Evolutionary conservation across 2,329 filamentous ascomycete species (phyloP).

Genomic region (Beauveria medogensis): DNA sequence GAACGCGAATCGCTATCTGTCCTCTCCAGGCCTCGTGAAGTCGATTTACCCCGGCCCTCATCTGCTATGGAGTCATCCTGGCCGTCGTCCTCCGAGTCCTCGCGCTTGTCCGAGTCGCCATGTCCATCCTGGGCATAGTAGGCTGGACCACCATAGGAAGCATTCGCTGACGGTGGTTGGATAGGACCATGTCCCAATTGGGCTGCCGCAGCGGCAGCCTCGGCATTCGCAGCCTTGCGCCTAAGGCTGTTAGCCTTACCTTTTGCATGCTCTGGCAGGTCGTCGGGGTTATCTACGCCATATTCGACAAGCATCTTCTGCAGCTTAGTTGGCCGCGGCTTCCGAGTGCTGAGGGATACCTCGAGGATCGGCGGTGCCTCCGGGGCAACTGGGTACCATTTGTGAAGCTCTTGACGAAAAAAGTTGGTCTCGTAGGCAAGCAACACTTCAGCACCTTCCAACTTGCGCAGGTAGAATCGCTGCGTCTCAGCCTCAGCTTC

Average conservation of each 20-base stretch:
- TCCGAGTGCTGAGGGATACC: constrained; percentile 82
- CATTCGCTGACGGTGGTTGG: constrained; percentile 15
- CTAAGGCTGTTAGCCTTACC: constrained; percentile 68
- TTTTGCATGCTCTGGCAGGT: constrained; percentile 74
- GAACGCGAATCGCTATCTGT: background rate
- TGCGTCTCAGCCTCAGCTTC: constrained; percentile 82
- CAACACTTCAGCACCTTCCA: constrained; percentile 92
- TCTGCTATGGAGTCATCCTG: background rate
- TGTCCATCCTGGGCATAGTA: constrained; percentile 13
- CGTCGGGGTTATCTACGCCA: constrained; percentile 82
- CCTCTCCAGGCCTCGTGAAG: background rate
- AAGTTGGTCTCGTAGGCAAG: constrained; percentile 94
- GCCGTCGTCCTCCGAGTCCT: background rate
- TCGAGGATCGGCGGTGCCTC: constrained; percentile 79
- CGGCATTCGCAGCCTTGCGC: constrained; percentile 59
- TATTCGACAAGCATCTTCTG: constrained; percentile 89
- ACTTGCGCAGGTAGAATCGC: constrained; percentile 92
- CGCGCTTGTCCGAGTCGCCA: background rate
- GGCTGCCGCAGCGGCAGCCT: constrained; percentile 37
- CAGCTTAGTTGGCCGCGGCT: constrained; percentile 91
- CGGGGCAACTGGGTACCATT: constrained; percentile 85
- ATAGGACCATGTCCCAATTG: constrained; percentile 15
- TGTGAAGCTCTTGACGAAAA: constrained; percentile 90
- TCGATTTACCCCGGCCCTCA: background rate
- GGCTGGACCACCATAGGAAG: constrained; percentile 19